phyloP scores from a whole-genome alignment of 495 filamentous ascomycete genomes.

The Elasticomyces elasticus region DNA sequence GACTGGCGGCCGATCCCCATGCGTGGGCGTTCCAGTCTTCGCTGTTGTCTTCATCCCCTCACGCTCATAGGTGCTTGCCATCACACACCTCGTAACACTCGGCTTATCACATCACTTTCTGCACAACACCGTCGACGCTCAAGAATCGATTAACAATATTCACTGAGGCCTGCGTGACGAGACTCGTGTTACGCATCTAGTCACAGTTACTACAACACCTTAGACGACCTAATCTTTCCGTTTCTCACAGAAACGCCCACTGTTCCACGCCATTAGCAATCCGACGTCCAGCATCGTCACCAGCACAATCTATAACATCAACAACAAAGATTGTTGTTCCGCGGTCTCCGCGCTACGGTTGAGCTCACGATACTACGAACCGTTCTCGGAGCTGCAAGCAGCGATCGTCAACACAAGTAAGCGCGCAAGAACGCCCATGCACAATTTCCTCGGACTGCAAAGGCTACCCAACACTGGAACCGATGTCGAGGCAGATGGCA shows the following conservation, averaged over 20 bases:
- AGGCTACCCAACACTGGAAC: conserved; percentile 15
- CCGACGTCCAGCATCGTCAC: conserved; percentile 15
- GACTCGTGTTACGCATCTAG: background rate
- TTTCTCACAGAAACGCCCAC: conserved; percentile 6
- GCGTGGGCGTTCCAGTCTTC: conserved; percentile 10
- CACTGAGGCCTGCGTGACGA: background rate
- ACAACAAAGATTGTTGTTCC: conserved; percentile 7
- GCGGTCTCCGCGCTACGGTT: background rate
- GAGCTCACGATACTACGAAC: background rate
- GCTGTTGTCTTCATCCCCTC: background rate
- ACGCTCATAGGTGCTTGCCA: conserved; percentile 12
- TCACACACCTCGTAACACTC: background rate
- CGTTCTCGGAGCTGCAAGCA: conserved; percentile 1
- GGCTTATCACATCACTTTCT: background rate
- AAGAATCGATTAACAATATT: background rate
- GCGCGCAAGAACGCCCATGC: conserved; percentile 16
- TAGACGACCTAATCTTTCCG: background rate
- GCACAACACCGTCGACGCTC: background rate
- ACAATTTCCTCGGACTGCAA: conserved; percentile 3
- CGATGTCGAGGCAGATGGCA: conserved; percentile 19
- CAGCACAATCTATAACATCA: conserved; percentile 17
- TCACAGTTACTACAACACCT: background rate
- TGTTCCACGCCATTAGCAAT: conserved; percentile 15
- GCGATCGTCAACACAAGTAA: background rate
- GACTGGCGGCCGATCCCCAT: background rate